These are phyloP conservation scores for Hypoxylon trugodes DNA, from an alignment of 495 filamentous ascomycete species.

Conservation along the genomic window DNA sequence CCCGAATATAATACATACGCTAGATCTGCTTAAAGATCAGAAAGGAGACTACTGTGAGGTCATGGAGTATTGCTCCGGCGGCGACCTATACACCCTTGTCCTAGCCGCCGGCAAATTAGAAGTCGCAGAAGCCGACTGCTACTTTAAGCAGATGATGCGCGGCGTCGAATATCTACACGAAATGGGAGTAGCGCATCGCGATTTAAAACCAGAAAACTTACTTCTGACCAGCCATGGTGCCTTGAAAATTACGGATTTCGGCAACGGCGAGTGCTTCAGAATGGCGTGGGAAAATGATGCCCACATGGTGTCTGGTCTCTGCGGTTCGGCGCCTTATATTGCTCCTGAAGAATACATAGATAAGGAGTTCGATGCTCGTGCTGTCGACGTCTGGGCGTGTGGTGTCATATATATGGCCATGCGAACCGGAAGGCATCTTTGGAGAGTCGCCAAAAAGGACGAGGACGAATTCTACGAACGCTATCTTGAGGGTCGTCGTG, in stretches of 20 bases:
- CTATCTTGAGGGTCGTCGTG: constrained; percentile 89
- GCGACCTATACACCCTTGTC: constrained; percentile 94
- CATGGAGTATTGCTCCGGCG: constrained; percentile 98
- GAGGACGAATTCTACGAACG: constrained; percentile 97
- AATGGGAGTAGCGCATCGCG: constrained; percentile 98
- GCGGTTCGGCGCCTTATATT: constrained; percentile 96
- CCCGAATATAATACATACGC: constrained; percentile 97
- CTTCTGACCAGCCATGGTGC: constrained; percentile 90
- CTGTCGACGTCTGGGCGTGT: constrained; percentile 97
- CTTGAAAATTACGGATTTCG: constrained; percentile 99
- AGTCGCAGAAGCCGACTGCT: constrained; percentile 93
- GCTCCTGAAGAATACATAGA: constrained; percentile 96
- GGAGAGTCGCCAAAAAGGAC: constrained; percentile 93
- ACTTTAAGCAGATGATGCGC: constrained; percentile 99
- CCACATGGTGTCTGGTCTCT: constrained; percentile 97
- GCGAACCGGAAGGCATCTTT: constrained; percentile 94
- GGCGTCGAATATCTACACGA: constrained; percentile 99
- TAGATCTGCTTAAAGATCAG: constrained; percentile 92
- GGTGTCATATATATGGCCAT: constrained; percentile 99
- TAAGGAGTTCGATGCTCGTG: constrained; percentile 93
- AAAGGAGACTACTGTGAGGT: constrained; percentile 99
- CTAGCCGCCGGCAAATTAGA: constrained; percentile 93
- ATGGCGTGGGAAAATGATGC: constrained; percentile 99
- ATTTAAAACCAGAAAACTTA: constrained; percentile 97
- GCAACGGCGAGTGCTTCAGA: constrained; percentile 98